phyloP scores from a whole-genome alignment of 148 eudicot species.

The Rhododendron mucronatum region DNA sequence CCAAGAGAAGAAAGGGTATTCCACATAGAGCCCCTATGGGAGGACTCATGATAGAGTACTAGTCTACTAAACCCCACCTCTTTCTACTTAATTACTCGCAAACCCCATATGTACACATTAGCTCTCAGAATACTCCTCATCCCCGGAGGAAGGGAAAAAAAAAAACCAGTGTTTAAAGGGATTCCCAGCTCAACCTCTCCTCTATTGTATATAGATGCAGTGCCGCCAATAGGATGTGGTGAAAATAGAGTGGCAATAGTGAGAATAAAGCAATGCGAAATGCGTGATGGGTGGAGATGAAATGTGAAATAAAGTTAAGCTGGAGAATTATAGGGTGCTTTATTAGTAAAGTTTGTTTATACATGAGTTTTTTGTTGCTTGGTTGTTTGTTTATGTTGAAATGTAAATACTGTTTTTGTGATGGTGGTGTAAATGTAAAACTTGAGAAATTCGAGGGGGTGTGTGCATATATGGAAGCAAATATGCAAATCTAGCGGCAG shows the following conservation, averaged over 20 bases:
- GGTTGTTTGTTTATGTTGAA: neutral
- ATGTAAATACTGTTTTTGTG: conserved; percentile 15
- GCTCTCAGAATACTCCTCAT: neutral
- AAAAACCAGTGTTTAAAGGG: conserved; percentile 10
- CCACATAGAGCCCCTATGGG: conserved; percentile 94
- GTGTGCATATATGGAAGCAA: neutral
- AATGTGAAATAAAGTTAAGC: conserved; percentile 1
- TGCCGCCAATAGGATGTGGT: neutral
- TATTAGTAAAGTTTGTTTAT: conserved; percentile 4
- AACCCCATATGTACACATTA: conserved; percentile 9
- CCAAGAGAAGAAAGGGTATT: conserved; percentile 91
- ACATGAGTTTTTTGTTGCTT: neutral
- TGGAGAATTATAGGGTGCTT: conserved; percentile 10
- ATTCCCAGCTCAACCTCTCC: neutral
- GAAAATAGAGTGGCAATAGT: conserved; percentile 9
- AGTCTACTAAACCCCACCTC: neutral
- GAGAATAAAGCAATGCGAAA: conserved; percentile 18
- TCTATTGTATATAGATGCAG: conserved; percentile 18
- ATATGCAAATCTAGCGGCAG: neutral
- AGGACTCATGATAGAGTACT: conserved; percentile 50
- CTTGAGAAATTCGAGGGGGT: neutral
- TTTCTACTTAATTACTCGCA: conserved; percentile 7
- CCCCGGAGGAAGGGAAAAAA: neutral
- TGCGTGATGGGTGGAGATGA: neutral
- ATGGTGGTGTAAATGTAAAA: neutral